Conservation (phyloP, 306 rosid genomes). For the Leucaena leucocephala region DNA sequence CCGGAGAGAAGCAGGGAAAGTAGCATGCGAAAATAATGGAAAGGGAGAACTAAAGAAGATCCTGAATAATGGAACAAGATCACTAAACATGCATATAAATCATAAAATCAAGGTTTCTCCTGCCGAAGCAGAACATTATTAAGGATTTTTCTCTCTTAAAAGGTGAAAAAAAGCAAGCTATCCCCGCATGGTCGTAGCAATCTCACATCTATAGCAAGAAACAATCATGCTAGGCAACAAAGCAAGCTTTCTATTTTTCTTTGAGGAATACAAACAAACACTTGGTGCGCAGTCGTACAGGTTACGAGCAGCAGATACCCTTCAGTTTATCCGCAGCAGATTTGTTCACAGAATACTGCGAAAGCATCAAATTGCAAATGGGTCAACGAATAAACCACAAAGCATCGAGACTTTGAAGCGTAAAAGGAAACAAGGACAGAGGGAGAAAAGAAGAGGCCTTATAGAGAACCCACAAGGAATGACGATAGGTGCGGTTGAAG, state of each 20-base stretch:
- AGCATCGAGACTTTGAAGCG: not conserved
- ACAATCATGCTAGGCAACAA: not conserved
- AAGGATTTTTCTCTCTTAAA: not conserved
- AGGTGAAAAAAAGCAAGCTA: not conserved
- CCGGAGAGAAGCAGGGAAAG: not conserved
- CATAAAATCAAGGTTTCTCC: not conserved
- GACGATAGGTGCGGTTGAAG: constrained; percentile 59
- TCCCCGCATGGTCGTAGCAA: not conserved
- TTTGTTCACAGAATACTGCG: constrained; percentile 74
- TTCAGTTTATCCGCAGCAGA: constrained; percentile 68
- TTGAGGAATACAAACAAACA: constrained; percentile 49
- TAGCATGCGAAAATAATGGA: not conserved
- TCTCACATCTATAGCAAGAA: not conserved
- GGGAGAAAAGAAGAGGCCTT: constrained; percentile 47
- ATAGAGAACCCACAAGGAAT: constrained; percentile 80
- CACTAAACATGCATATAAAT: not conserved
- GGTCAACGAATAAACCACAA: not conserved
- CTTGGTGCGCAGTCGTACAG: constrained; percentile 16
- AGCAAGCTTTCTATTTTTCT: not conserved
- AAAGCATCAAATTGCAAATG: constrained; percentile 11
- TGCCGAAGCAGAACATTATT: not conserved
- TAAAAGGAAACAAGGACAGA: not conserved
- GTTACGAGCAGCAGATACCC: constrained; percentile 41
- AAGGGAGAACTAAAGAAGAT: not conserved
- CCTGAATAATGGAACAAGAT: not conserved